phyloP scores from a whole-genome alignment of 164 flowering plant species.

The Vitis rupestris region DNA sequence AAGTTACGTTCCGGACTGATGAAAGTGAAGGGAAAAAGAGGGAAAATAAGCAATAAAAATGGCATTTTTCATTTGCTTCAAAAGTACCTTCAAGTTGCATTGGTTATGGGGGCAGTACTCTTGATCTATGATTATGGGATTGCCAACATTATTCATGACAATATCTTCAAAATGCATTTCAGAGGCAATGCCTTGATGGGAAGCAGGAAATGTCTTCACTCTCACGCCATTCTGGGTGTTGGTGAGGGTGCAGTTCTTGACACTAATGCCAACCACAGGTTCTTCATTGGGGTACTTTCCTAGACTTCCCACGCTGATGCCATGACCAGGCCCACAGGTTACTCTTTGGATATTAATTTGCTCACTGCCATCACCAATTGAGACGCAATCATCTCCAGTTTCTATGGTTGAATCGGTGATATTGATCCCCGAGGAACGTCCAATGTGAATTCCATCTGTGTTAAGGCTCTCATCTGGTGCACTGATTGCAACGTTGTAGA shows the following conservation, averaged over 20 bases:
- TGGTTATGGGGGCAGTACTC: conserved; percentile 22
- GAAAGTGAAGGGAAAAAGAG: background rate
- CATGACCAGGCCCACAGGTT: conserved; percentile 24
- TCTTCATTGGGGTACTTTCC: conserved; percentile 13
- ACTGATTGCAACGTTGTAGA: conserved; percentile 11
- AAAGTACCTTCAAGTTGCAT: conserved; percentile 11
- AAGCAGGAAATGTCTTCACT: conserved; percentile 23
- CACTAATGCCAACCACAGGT: conserved; percentile 8
- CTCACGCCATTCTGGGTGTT: conserved; percentile 22
- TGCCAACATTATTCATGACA: conserved; percentile 16
- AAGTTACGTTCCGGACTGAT: no score
- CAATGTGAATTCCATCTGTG: conserved; percentile 57
- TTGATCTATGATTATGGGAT: conserved; percentile 33
- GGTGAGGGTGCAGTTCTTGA: conserved; percentile 10
- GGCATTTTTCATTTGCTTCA: no score
- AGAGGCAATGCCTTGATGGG: background rate
- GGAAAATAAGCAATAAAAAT: background rate
- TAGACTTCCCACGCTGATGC: conserved; percentile 28
- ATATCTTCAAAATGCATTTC: conserved; percentile 16
- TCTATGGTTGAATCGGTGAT: conserved; percentile 17
- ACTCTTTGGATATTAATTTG: conserved; percentile 8
- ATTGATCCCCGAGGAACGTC: conserved; percentile 18
- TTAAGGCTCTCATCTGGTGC: conserved; percentile 35
- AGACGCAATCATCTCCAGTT: conserved; percentile 53
- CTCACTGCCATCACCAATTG: background rate